Base-by-base conservation (phyloP, 176 grass and related monocot species). In the Urochloa ruziziensis region DNA sequence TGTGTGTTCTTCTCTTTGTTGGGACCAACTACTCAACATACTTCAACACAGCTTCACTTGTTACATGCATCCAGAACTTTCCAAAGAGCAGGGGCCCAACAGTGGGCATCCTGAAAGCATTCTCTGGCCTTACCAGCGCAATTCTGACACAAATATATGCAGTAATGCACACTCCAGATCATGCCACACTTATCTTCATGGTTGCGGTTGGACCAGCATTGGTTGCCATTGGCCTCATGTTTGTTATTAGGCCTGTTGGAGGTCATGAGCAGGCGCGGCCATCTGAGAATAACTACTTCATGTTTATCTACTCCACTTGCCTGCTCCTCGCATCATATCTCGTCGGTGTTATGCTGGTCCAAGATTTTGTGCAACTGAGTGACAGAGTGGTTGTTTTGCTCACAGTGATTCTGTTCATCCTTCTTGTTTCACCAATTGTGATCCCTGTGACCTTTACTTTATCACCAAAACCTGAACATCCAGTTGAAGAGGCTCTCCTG, bases 11-110 rank as follows among this genome's bases (percentile, higher is more conserved):
- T 70, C 85, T 97, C 54, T 97, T 93, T 87, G 43, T 97, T 33
- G 86, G 91, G 67, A 97, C 91, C 40, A 97, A 97, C 33, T 86
- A 86, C 10, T 84, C 87, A 62, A 97, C 94, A 25, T 97, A 91
- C 74, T 91, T 91, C 84, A 97, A 91, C 86, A 97, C 94, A 21
- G 87, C 84, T 67, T 85, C 94, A 53, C 88, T 97, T 12, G 94
- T 97, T 60, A 91, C 94, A 68, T 89, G 94, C 80, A 92, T 97
- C 52, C 89, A 97, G 51, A 97, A 97, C 79, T 97, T 97, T 27
- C 94, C 94, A 25, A 97, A 93, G 78, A 97, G 89, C 86, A 90
- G 91, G 30, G 91, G 94, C 2, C 94, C 94, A 67, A 88, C 88
- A 60, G 94, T 97, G 33, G 94, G 94, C 46, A 91, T 97, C 52